These are phyloP conservation scores for Meyerozyma athensensis DNA, from an alignment of 1,139 yeast species.

Conservation along the genomic window DNA sequence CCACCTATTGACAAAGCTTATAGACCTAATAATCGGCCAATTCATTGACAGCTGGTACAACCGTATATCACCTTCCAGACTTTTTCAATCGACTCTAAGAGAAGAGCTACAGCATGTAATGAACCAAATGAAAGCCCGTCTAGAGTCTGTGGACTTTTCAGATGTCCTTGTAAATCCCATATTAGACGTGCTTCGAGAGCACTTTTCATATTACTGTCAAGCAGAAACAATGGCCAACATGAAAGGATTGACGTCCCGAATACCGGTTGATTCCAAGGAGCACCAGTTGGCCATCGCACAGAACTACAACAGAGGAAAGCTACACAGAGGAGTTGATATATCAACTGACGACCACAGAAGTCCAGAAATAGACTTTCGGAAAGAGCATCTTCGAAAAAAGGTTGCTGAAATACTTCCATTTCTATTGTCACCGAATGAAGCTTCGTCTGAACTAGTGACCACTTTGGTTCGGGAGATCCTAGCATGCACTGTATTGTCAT, in stretches of 20 bases:
- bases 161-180: conserved; percentile 52
- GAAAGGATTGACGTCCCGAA: conserved; percentile 13
- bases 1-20: conserved; percentile 38
- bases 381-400: conserved; percentile 44
- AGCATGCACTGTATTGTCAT: conserved; percentile 44
- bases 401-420: conserved; percentile 44
- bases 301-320: conserved; percentile 50
- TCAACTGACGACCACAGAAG: conserved; percentile 34
- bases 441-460: conserved; percentile 43
- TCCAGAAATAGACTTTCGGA: conserved; percentile 34
- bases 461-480: conserved; percentile 61
- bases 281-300: conserved; percentile 55
- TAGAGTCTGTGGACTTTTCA: conserved; percentile 48
- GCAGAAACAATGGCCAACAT: conserved; percentile 46
- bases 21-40: conserved; percentile 50
- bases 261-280: conserved; percentile 35
- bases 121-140: conserved; percentile 33
- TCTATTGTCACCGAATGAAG: conserved; percentile 48
- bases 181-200: conserved; percentile 65
- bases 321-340: conserved; percentile 60
- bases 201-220: conserved; percentile 47
- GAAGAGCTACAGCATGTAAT: conserved; percentile 43
- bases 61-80: conserved; percentile 40
- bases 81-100: conserved; percentile 54
- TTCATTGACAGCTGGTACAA: conserved; percentile 66